Evolutionary conservation across 805 yeast genomes (phyloP).

Genomic region (Yamadazyma phyllophila): DNA sequence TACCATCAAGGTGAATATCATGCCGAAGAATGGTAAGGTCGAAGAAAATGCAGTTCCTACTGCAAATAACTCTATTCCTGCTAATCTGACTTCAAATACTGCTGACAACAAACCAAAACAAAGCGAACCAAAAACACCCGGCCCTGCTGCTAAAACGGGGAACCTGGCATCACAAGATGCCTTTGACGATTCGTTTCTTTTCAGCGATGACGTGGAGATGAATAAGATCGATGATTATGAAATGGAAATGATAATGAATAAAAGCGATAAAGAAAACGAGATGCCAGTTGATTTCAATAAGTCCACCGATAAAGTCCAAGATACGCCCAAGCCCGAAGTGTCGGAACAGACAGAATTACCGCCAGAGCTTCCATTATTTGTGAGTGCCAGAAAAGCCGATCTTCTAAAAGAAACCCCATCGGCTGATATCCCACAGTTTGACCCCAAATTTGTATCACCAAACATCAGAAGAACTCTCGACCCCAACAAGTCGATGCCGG

Average conservation of each 20-base stretch:
- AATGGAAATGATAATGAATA: slow-evolving; percentile 19
- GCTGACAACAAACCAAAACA: background rate
- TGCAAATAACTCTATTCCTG: no score
- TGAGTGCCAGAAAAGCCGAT: slow-evolving; percentile 64
- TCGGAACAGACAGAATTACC: background rate
- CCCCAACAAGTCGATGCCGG: slow-evolving; percentile 65
- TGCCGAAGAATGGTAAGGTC: background rate
- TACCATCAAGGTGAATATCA: slow-evolving; percentile 7
- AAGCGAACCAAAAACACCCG: slow-evolving; percentile 3
- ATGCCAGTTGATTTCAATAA: background rate
- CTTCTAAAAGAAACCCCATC: slow-evolving; percentile 43
- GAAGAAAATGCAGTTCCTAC: no score
- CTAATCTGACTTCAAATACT: no score
- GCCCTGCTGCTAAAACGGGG: background rate
- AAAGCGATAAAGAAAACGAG: slow-evolving; percentile 14
- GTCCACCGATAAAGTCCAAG: background rate
- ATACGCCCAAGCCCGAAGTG: background rate
- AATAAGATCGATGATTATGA: slow-evolving; percentile 25
- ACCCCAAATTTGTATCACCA: slow-evolving; percentile 49
- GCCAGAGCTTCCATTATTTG: slow-evolving; percentile 34
- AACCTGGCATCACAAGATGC: slow-evolving; percentile 19
- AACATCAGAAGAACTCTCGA: slow-evolving; percentile 57
- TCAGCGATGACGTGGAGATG: slow-evolving; percentile 36
- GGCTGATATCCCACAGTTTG: slow-evolving; percentile 55
- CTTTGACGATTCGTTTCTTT: slow-evolving; percentile 39